Evolutionary conservation across 2,329 filamentous ascomycete genomes (phyloP).

Genomic region (Monilinia fructigena): DNA sequence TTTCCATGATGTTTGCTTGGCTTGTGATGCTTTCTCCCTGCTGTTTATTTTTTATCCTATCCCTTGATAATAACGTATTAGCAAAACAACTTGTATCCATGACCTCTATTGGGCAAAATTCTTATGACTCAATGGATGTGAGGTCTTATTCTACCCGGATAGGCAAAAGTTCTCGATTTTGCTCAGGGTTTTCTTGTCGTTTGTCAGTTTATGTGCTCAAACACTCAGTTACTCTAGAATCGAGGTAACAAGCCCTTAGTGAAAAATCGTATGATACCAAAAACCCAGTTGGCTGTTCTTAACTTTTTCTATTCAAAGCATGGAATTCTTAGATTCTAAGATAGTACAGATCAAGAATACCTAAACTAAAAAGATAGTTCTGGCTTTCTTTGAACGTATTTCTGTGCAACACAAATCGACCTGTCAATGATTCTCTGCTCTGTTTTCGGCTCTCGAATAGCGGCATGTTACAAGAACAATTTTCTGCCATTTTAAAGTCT

Average conservation of each 20-base stretch:
- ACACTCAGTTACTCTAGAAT: background rate
- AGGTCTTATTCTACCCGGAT: background rate
- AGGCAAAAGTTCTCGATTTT: background rate
- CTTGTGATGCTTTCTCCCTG: background rate
- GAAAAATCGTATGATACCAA: background rate
- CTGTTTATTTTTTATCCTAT: background rate
- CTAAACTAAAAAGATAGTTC: background rate
- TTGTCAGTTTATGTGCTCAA: background rate
- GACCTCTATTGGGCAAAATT: background rate
- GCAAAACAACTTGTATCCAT: background rate
- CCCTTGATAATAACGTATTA: background rate
- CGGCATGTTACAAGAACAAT: background rate
- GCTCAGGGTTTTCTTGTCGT: background rate
- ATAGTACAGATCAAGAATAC: background rate
- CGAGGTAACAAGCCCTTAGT: background rate
- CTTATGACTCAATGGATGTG: background rate
- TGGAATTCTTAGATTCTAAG: background rate
- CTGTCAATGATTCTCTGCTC: background rate
- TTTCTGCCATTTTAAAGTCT: background rate
- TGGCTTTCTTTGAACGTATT: too few relatives aligned
- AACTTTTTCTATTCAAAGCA: background rate
- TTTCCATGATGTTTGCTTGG: background rate
- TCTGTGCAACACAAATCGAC: background rate
- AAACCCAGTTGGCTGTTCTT: background rate
- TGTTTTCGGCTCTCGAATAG: background rate